phyloP scores from a whole-genome alignment of 192 early-diverging fungal genomes.

The Backusella parvicylindrica region DNA sequence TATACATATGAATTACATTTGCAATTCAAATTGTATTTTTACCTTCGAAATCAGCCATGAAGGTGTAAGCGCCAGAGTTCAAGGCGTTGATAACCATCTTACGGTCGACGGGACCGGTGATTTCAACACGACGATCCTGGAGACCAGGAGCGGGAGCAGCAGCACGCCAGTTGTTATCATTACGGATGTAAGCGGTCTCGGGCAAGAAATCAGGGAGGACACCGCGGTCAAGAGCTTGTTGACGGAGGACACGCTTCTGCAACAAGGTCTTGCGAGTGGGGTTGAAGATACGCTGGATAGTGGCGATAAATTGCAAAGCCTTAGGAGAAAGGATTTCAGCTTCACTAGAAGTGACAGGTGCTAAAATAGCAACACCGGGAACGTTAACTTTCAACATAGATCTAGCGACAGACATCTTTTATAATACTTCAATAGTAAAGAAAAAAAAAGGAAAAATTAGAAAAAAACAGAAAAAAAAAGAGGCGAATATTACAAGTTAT shows the following conservation, averaged over 20 bases:
- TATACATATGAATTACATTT: neutral
- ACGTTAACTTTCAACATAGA: conserved; percentile 33
- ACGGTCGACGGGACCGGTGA: conserved; percentile 96
- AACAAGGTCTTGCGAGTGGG: conserved; percentile 83
- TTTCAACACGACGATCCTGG: conserved; percentile 91
- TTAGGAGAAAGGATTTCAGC: conserved; percentile 76
- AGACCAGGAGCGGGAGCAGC: conserved; percentile 89
- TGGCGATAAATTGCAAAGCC: conserved; percentile 84
- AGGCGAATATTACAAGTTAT: neutral
- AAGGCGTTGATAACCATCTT: conserved; percentile 99
- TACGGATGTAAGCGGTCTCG: conserved; percentile 88
- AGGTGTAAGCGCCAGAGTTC: conserved; percentile 90
- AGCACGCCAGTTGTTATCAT: conserved; percentile 85
- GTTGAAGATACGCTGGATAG: conserved; percentile 90
- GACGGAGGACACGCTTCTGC: conserved; percentile 72
- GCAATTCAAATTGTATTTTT: conserved; percentile 16
- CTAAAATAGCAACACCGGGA: conserved; percentile 72
- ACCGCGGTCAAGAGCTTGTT: conserved; percentile 78
- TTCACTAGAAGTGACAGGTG: conserved; percentile 58
- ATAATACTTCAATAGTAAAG: neutral
- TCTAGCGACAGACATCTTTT: conserved; percentile 14
- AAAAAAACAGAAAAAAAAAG: neutral
- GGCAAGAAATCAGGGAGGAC: conserved; percentile 87
- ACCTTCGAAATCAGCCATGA: conserved; percentile 98
- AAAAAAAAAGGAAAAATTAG: conserved; percentile 4